Base-by-base conservation (phyloP, 2,329 filamentous ascomycete genomes). In the Cercospora sp. region DNA sequence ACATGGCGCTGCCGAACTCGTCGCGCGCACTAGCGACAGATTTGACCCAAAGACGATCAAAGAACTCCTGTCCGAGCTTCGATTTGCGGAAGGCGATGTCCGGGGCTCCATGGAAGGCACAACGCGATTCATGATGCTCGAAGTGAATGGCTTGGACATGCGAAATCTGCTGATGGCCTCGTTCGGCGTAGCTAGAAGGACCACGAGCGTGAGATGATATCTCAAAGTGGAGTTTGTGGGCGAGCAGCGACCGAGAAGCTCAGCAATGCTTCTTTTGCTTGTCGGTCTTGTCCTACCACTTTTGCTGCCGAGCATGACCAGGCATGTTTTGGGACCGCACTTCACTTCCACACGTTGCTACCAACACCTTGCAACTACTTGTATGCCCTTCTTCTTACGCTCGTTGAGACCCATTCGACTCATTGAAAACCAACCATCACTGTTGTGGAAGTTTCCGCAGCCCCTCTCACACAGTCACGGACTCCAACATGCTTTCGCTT, bases 401-500 rank as follows among this genome's bases (percentile, higher is more conserved):
- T 55, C 49, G 24, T 55, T 30, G 5, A n/a, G 49, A 28, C 24
- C 2, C 24, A 30, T 8, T 9, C 21, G 12, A 26, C 8, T 5
- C 24, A 28, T 40, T 18, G n/a, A 21, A 21, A 5, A 12, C 9
- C 16, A 37, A 13, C 1, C 3, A 12, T 58, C 30, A 13, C 5
- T 10, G 5, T 13, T 5, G 28, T 13, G 28, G 18, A 24, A 59
- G 30, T n/a, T 18, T 13, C n/a, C n/a, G 16, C 16, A 59, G 8
- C n/a, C 32, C 21, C n/a, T 59, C 28, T 6, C 30, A 24, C 32
- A 6, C 32, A 5, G n/a, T 18, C 6, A 37, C 16, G 18, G 8
- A 24, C 16, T 59, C 18, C 18, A 24, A 59, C 12, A 59, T 37
- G 32, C 55, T 58, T 37, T 59, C 62, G 64, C 40, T 63, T 69